Evolutionary conservation across 2,329 filamentous ascomycete genomes (phyloP).

Genomic region (Arthrobotrys iridis): DNA sequence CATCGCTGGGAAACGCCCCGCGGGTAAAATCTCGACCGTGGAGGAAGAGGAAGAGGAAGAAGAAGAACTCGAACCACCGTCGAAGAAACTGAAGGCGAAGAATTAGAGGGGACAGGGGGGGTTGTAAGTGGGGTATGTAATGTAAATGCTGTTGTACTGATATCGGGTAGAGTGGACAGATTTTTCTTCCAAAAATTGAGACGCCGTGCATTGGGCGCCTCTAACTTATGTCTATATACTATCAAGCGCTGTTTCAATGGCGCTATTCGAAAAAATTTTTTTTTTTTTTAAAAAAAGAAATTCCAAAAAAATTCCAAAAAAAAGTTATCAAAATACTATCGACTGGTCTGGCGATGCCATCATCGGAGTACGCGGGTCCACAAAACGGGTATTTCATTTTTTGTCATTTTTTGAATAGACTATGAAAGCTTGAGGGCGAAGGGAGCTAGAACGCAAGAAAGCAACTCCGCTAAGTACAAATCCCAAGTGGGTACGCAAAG

Average conservation of each 20-base stretch:
- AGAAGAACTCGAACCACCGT: slow-evolving; percentile 35
- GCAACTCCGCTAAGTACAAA: slow-evolving; percentile 53
- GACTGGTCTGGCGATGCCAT: neutral
- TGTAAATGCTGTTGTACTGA: neutral
- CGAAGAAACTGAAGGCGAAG: slow-evolving; percentile 27
- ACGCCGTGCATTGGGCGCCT: neutral
- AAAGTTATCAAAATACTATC: neutral
- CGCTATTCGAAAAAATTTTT: too few species aligned
- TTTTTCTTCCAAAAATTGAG: neutral
- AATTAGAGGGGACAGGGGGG: slow-evolving; percentile 4
- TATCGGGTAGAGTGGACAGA: slow-evolving; percentile 12
- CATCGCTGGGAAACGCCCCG: slow-evolving; percentile 35
- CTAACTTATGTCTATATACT: neutral
- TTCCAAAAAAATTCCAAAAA: neutral
- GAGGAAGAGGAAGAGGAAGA: slow-evolving; percentile 44
- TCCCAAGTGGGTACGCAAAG: slow-evolving; percentile 9
- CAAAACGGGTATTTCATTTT: slow-evolving; percentile 28
- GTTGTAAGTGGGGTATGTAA: neutral
- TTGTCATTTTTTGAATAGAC: slow-evolving; percentile 15
- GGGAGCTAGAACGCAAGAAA: slow-evolving; percentile 24
- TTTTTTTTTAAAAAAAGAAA: too few species aligned
- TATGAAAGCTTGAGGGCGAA: slow-evolving; percentile 15
- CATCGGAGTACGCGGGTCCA: neutral
- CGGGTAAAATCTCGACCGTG: slow-evolving; percentile 27
- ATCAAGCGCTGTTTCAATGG: neutral